A percentile compares a stretch with the other conserved stretches of the same genome.
These are phyloP conservation scores for Davidsoniella virescens DNA, from an alignment of 2,329 filamentous ascomycete species.

Conservation along the genomic window DNA sequence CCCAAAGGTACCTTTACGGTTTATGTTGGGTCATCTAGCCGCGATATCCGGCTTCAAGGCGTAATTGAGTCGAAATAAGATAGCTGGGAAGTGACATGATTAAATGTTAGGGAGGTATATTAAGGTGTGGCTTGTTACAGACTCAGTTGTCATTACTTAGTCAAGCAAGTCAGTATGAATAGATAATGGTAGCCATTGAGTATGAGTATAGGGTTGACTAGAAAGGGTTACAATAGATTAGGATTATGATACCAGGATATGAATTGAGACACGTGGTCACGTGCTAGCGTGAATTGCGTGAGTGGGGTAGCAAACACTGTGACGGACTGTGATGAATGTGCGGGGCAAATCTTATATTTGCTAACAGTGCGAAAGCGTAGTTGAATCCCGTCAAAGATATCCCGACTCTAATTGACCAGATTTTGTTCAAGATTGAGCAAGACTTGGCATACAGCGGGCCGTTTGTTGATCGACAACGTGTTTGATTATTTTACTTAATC, in stretches of 20 bases:
- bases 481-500: no score
- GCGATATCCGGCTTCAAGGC: conserved; percentile 22
- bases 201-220: neutral
- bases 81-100: no score
- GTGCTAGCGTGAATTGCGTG: neutral
- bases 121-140: no score
- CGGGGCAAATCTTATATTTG: neutral
- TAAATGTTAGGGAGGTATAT: no score
- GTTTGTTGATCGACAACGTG: no score
- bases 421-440: no score
- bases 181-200: neutral
- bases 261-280: conserved; percentile 7
- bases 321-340: neutral
- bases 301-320: neutral
- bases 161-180: neutral
- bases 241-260: neutral
- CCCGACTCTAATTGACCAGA: no score
- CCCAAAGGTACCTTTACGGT: conserved; percentile 28
- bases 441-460: no score
- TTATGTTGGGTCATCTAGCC: conserved; percentile 29
- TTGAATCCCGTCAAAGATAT: no score
- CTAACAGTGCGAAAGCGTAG: no score
- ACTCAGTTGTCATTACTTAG: no score
- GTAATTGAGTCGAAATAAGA: conserved; percentile 16
- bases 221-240: conserved; percentile 2